phyloP scores from a whole-genome alignment of 2,329 filamentous ascomycete species.

The Fusarium mangiferae region DNA sequence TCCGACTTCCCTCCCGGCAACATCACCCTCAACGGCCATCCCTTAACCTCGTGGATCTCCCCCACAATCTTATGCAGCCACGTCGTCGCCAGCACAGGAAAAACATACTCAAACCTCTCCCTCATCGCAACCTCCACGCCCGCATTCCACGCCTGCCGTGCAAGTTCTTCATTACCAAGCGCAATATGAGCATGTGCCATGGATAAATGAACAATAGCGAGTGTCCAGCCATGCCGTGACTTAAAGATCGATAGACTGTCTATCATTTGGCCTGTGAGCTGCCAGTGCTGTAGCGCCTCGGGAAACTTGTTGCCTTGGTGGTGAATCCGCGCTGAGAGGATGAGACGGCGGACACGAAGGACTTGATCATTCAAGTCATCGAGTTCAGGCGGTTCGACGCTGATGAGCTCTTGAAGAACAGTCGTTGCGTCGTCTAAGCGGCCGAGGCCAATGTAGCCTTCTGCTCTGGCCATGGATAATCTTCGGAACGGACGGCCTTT shows the following conservation, averaged over 20 bases:
- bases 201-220: conserved; percentile 44
- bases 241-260: conserved; percentile 38
- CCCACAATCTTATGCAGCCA: conserved; percentile 45
- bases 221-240: conserved; percentile 37
- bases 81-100: conserved; percentile 44
- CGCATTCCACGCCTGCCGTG: conserved; percentile 37
- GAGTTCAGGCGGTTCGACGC: conserved; percentile 35
- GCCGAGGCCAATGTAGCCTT: conserved; percentile 40
- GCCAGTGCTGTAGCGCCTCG: conserved; percentile 39
- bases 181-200: conserved; percentile 44
- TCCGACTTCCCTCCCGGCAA: conserved; percentile 45
- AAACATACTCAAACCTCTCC: conserved; percentile 47
- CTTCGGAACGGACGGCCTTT: conserved; percentile 40
- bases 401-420: conserved; percentile 22
- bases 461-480: conserved; percentile 39
- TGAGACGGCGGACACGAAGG: conserved; percentile 44
- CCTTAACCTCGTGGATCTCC: conserved; percentile 38
- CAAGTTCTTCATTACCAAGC: conserved; percentile 24
- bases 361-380: conserved; percentile 49
- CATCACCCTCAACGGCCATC: conserved; percentile 49
- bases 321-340: conserved; percentile 39
- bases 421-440: conserved; percentile 19
- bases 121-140: conserved; percentile 38
- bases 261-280: conserved; percentile 27
- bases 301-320: conserved; percentile 29